Base-by-base conservation (phyloP, 768 basidiomycete genomes). In the Serpula lacrymans region DNA sequence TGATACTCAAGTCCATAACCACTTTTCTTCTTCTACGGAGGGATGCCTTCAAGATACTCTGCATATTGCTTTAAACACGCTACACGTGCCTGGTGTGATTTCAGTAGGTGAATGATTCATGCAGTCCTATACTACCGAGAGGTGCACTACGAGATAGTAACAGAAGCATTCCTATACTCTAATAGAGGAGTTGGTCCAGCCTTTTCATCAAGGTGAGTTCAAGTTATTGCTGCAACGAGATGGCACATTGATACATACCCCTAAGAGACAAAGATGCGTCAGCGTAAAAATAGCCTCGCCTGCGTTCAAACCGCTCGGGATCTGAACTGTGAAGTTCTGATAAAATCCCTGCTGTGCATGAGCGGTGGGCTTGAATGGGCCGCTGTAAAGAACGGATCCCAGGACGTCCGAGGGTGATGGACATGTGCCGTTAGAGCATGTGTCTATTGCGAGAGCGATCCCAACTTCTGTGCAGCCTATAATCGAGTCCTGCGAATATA, bases 381-480 rank as follows among this genome's bases (percentile, higher is more conserved):
- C 58, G 3, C 58, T 54, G 5, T 61, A 61, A 3, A 61, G 54
- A 12, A 60, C 53, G 11, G 18, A 3, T 12, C 60, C 59, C 8
- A 63, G 50, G 30, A 36, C 31, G 0, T 51, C 12, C 1, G 37
- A 13, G 1, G 60, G 57, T 3, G 47, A 36, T 1, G 60, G 60
- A 39, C 59, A 59, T 6, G 37, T 39, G 0, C 50, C 54, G 6
- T 52, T 49, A 28, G 12, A 14, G 41, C 59, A 60, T 22, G 3
- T 41, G 18, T 14, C 26, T 5, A 60, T 46, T 3, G 54, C 47
- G 8, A 60, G 58, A 12, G 60, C 60, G 13, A 60, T 62, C 26
- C 60, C 59, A n/a, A 62, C 55, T 34, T 62, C 57, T 34, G 45
- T 47, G 34, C 51, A 51, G 5, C 33, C 34, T 11, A 27, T 41